Conservation (phyloP, 345 rosid species). For the Mercurialis annua region DNA sequence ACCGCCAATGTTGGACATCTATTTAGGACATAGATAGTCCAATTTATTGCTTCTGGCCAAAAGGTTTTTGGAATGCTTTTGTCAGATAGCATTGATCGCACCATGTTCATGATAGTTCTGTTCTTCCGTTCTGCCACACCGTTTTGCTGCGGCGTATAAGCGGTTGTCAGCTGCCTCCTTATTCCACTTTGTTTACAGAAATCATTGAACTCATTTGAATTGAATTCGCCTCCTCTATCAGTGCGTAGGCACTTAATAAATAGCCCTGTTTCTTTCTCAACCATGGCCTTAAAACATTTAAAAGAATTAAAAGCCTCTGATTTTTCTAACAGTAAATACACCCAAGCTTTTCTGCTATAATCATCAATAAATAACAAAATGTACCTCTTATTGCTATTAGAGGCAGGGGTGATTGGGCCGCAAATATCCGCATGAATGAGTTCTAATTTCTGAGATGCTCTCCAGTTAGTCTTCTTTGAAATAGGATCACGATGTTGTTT, state of each 20-base stretch:
- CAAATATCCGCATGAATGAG: not conserved
- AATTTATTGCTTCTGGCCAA: not conserved
- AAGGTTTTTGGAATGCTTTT: not conserved
- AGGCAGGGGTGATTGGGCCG: slow-evolving; percentile 3
- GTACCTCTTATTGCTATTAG: not conserved
- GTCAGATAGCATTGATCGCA: not conserved
- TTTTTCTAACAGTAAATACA: not conserved
- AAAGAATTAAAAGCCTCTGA: not conserved
- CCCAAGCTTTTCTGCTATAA: not conserved
- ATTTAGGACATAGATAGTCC: not conserved
- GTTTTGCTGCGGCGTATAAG: not conserved
- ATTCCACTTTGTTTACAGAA: not conserved
- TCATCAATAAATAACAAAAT: slow-evolving; percentile 2
- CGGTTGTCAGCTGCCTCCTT: not conserved
- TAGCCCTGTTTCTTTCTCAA: not conserved
- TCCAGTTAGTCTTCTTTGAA: not conserved
- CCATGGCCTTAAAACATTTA: not conserved
- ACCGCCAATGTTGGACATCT: not conserved
- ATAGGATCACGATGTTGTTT: not conserved
- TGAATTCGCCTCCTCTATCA: too few species aligned
- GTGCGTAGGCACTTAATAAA: not conserved
- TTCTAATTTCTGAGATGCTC: not conserved
- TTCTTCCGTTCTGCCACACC: not conserved
- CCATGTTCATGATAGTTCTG: not conserved
- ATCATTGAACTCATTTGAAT: not conserved